Conservation (phyloP, 129 eudicot genomes). For the Tagetes erecta region DNA sequence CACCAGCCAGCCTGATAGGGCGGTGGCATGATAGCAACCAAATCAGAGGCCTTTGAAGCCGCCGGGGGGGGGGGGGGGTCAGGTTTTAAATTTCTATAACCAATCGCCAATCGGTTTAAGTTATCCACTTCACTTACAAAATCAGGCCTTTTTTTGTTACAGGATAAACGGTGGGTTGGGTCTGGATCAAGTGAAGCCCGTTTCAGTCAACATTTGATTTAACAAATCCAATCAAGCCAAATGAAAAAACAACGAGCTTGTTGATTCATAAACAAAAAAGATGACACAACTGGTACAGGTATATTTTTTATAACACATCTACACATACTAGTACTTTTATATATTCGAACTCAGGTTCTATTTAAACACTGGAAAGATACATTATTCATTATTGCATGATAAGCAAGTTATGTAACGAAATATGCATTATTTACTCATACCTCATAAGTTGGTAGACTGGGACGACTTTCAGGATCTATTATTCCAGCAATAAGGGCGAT, state of each 20-base stretch:
- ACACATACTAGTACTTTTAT: not conserved
- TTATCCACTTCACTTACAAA: not conserved
- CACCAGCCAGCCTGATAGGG: no score
- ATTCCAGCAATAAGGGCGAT: constrained; percentile 69
- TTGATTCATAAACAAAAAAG: not conserved
- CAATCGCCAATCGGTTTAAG: no score
- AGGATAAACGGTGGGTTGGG: not conserved
- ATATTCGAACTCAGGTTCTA: constrained; percentile 6
- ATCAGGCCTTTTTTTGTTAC: not conserved
- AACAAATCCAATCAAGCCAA: not conserved
- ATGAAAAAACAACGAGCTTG: not conserved
- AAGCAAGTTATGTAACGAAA: not conserved
- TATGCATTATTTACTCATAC: constrained; percentile 25
- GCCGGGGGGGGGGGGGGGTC: no score
- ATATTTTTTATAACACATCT: constrained; percentile 5
- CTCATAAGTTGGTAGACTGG: constrained; percentile 46
- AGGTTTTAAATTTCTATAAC: not conserved
- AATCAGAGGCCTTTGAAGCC: no score
- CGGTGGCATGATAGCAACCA: no score
- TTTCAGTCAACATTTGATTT: not conserved
- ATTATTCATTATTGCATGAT: constrained; percentile 4
- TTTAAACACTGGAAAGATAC: not conserved
- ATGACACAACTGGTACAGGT: not conserved
- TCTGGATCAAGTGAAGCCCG: not conserved
- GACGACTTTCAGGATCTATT: constrained; percentile 63